Conservation (phyloP, 768 basidiomycete species). For the Imleria badia region DNA sequence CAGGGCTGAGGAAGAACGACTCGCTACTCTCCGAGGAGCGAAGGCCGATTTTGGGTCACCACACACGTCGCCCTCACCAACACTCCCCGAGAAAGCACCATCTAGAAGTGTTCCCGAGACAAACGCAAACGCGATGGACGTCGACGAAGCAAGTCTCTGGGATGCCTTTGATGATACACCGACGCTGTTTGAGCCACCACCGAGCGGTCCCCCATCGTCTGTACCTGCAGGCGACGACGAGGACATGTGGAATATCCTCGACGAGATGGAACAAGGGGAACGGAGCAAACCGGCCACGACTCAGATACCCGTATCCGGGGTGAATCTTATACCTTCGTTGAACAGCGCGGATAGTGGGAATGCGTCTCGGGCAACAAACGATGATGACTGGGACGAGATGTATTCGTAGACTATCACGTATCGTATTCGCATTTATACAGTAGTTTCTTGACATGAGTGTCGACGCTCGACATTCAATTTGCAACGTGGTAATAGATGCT, state of each 20-base stretch:
- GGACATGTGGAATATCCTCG: conserved; percentile 72
- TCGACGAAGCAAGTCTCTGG: conserved; percentile 44
- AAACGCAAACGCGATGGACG: conserved; percentile 20
- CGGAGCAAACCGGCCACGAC: conserved; percentile 2
- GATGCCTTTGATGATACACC: conserved; percentile 21
- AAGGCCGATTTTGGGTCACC: conserved; percentile 2
- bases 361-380: conserved; percentile 34
- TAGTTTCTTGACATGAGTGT: too few species aligned
- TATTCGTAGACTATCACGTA: conserved; percentile 41
- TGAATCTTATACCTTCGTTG: conserved; percentile 14
- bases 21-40: conserved; percentile 22
- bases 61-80: background rate
- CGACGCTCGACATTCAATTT: too few species aligned
- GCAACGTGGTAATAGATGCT: too few species aligned
- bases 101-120: conserved; percentile 8
- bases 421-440: too few species aligned
- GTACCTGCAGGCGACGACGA: conserved; percentile 45
- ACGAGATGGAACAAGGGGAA: conserved; percentile 47
- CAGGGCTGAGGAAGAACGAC: conserved; percentile 42
- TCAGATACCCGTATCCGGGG: conserved; percentile 27
- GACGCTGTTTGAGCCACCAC: conserved; percentile 3
- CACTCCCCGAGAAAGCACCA: conserved; percentile 4
- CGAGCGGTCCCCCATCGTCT: background rate
- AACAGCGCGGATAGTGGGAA: conserved; percentile 9
- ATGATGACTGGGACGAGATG: conserved; percentile 66